Base-by-base conservation (phyloP, 176 grass and related monocot genomes). In the Carex pumila region DNA sequence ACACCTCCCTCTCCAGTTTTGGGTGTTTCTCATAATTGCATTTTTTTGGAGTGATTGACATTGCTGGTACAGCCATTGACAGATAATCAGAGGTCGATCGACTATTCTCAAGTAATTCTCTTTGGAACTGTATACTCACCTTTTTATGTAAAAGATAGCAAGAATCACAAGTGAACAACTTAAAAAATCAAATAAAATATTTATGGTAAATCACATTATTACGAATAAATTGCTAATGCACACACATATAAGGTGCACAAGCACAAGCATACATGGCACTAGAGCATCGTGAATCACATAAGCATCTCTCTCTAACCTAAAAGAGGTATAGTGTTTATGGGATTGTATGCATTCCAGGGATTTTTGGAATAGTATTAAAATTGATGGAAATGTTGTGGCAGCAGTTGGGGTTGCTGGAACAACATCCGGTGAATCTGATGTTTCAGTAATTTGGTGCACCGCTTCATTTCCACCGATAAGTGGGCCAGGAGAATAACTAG, bases 311-410 rank as follows among this genome's bases (percentile, higher is more conserved):
- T 56, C 73, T 34, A 78, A 78, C 25, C 73, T 56, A 57, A 31
- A 31, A 78, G 29, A 56, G 52, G 52, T 78, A 32, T 36, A 57
- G 45, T 78, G 7, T 34, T 78, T 77, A 78, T 78, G 70, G 70
- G 3, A 50, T 8, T 49, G 43, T 25, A 52, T 43, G 70, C 8
- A 45, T 36, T 59, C 14, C 65, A 69, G 65, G 65, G 13, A 92
- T 88, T 55, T 84, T 84, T 30, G 88, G 85, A 13, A 88, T 80
- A 39, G 61, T 69, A 39, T 4, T 71, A 9, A 37, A 19, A 71
- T 39, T 61, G 80, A 15, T 61, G 85, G 11, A 34, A 73, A 85
- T 45, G 86, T 79, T 29, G 50, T 82, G 36, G 81, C 71, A 85
- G 54, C 36, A 72, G 79, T 74, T 50, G 72, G 18, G 17, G 12